Evolutionary conservation across 2,329 filamentous ascomycete genomes (phyloP).

Genomic region (Colletotrichum paranaense): DNA sequence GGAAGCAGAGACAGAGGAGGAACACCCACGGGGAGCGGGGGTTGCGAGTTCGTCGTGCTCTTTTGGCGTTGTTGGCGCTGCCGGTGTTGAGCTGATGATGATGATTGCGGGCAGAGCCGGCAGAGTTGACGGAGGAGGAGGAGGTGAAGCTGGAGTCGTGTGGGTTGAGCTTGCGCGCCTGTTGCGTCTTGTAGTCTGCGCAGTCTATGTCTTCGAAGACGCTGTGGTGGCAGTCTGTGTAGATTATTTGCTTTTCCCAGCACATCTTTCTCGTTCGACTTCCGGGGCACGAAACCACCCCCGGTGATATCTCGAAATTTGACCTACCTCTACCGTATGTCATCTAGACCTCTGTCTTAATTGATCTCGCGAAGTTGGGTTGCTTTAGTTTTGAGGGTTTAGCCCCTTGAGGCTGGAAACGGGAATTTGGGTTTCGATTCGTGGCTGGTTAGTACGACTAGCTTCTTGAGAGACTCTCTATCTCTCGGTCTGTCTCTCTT

Average conservation of each 20-base stretch:
- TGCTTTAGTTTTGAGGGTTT: background rate
- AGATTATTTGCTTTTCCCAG: slow-evolving; percentile 23
- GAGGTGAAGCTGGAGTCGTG: background rate
- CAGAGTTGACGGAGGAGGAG: background rate
- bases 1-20: slow-evolving; percentile 17
- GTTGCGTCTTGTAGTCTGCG: background rate
- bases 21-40: background rate
- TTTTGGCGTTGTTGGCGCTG: background rate
- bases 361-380: background rate
- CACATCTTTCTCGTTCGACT: slow-evolving; percentile 1
- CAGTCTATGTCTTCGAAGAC: slow-evolving; percentile 1
- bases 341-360: too few relatives aligned
- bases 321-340: too few relatives aligned
- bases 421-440: background rate
- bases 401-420: background rate
- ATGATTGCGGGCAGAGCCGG: background rate
- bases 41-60: background rate
- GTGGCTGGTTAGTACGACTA: background rate
- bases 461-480: background rate
- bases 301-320: too few relatives aligned
- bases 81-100: background rate
- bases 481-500: background rate
- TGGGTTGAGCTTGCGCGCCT: background rate
- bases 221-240: slow-evolving; percentile 10
- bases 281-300: background rate